Percentiles rank a stretch among this genome's conserved stretches.
phyloP scores from a whole-genome alignment of 2,329 filamentous ascomycete genomes.

The Cryphonectria nitschkei region DNA sequence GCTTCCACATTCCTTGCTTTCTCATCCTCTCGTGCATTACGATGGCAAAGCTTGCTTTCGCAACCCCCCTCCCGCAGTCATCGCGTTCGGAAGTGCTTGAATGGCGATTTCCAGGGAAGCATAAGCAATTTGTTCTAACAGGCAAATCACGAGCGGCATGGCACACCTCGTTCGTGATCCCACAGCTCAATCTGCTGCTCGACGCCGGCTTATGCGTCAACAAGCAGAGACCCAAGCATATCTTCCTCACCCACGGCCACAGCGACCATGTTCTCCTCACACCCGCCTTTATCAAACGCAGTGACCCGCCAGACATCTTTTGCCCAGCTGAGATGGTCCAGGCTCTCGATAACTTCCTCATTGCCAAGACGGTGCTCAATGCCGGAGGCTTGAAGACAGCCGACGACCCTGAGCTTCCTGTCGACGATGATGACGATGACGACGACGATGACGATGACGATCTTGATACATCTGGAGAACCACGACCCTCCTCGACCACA shows the following conservation, averaged over 20 bases:
- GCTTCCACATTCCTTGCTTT: neutral
- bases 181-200: constrained; percentile 53
- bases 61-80: constrained; percentile 49
- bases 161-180: constrained; percentile 56
- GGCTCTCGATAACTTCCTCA: constrained; percentile 45
- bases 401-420: constrained; percentile 28
- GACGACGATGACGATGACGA: constrained; percentile 26
- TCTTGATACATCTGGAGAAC: constrained; percentile 23
- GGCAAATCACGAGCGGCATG: constrained; percentile 54
- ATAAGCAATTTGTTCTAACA: constrained; percentile 47
- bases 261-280: constrained; percentile 50
- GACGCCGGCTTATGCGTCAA: constrained; percentile 53
- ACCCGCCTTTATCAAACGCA: constrained; percentile 48
- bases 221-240: constrained; percentile 50
- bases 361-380: constrained; percentile 47
- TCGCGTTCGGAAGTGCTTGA: constrained; percentile 49
- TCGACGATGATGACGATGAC: constrained; percentile 31
- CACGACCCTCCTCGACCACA: neutral
- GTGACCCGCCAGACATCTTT: constrained; percentile 50
- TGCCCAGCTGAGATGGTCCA: constrained; percentile 46
- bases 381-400: constrained; percentile 42
- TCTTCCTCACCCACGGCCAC: constrained; percentile 56
- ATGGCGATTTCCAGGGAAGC: constrained; percentile 49
- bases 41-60: constrained; percentile 38
- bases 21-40: neutral